phyloP scores from a whole-genome alignment of 441 rosid genomes.

The Populus hybrid region DNA sequence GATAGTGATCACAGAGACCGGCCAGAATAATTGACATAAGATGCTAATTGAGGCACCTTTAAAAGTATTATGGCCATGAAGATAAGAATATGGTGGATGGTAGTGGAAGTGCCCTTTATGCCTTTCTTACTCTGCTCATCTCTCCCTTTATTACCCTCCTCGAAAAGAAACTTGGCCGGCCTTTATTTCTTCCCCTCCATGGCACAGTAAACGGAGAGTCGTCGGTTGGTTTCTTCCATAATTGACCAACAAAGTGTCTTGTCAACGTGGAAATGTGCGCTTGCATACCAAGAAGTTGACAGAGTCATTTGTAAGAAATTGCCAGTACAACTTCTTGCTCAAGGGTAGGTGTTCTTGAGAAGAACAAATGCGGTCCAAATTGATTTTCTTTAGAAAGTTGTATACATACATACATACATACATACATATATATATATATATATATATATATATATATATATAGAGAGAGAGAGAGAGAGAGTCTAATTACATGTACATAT shows the following conservation, averaged over 20 bases:
- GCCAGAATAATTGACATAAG: slow-evolving; percentile 10
- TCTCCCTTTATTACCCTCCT: slow-evolving; percentile 14
- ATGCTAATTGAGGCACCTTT: slow-evolving; percentile 12
- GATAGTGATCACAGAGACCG: neutral
- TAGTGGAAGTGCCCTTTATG: slow-evolving; percentile 59
- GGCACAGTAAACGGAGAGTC: neutral
- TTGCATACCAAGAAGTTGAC: neutral
- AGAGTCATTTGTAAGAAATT: neutral
- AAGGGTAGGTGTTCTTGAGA: neutral
- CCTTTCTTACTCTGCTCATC: slow-evolving; percentile 46
- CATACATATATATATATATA: no score
- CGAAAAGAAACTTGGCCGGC: neutral
- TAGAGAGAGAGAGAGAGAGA: no score
- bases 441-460: no score
- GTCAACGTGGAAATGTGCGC: neutral
- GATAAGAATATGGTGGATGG: slow-evolving; percentile 38
- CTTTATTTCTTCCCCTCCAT: neutral
- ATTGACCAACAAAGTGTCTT: neutral
- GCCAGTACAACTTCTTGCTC: neutral
- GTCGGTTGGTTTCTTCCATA: neutral
- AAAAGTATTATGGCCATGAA: neutral
- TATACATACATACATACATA: neutral
- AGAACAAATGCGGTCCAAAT: neutral
- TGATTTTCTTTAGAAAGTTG: neutral
- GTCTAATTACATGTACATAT: no score